phyloP scores from a whole-genome alignment of 371 early-diverging fungal genomes.

The Synchytrium microbalum region DNA sequence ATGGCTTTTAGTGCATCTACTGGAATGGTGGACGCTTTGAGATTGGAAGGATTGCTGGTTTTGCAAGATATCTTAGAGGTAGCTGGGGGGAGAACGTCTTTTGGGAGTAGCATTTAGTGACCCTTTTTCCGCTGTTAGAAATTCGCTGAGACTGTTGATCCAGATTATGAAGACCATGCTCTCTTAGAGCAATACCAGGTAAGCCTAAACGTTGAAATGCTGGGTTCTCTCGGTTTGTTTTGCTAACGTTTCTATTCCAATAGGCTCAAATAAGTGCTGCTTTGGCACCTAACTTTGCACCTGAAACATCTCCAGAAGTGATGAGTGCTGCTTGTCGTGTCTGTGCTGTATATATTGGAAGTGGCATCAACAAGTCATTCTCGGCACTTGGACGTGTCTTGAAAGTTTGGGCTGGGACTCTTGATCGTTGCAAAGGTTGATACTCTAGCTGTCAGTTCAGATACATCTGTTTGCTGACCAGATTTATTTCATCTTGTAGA shows the following conservation, averaged over 20 bases:
- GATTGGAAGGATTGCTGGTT: slow-evolving; percentile 67
- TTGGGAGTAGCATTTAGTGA: slow-evolving; percentile 7
- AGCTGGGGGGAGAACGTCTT: slow-evolving; percentile 7
- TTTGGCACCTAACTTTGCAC: slow-evolving; percentile 74
- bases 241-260: slow-evolving; percentile 2
- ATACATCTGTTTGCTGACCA: slow-evolving; percentile 15
- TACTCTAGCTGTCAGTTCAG: slow-evolving; percentile 47
- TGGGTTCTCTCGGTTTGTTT: not conserved
- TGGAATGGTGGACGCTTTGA: slow-evolving; percentile 65
- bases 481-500: slow-evolving; percentile 9
- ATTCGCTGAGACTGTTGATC: slow-evolving; percentile 61
- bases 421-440: slow-evolving; percentile 64
- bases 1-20: slow-evolving; percentile 83
- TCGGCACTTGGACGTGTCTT: slow-evolving; percentile 65
- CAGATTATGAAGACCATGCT: slow-evolving; percentile 70
- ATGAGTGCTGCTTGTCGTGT: slow-evolving; percentile 73
- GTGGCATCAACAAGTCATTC: slow-evolving; percentile 73
- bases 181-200: slow-evolving; percentile 80
- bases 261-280: slow-evolving; percentile 82
- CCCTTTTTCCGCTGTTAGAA: slow-evolving; percentile 22
- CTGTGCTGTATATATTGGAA: slow-evolving; percentile 74
- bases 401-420: slow-evolving; percentile 57
- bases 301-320: slow-evolving; percentile 69
- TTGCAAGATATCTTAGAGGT: slow-evolving; percentile 64
- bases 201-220: not conserved